phyloP scores from a whole-genome alignment of 2,329 filamentous ascomycete genomes.

The Ophiostoma angusticollis region DNA sequence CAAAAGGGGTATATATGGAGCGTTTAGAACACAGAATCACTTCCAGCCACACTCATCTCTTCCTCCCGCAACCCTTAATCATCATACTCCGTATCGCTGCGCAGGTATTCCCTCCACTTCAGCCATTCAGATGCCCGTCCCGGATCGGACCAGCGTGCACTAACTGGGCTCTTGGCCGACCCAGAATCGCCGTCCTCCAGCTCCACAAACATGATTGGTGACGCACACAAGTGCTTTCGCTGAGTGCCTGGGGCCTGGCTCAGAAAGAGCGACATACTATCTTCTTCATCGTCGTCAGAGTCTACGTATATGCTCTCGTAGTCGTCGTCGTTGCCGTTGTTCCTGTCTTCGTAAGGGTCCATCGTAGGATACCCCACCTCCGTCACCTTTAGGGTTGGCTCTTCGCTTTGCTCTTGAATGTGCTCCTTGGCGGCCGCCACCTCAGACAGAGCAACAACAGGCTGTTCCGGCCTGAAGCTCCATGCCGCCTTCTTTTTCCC shows the following conservation, averaged over 20 bases:
- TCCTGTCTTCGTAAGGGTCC: conserved; percentile 17
- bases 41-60: too few species aligned
- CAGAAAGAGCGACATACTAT: not conserved
- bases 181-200: conserved; percentile 3
- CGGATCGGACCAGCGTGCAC: too few species aligned
- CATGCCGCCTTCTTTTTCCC: too few species aligned
- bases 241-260: not conserved
- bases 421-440: not conserved
- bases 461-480: too few species aligned
- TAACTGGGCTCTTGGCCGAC: too few species aligned
- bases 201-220: conserved; percentile 9
- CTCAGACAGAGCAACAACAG: too few species aligned
- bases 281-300: not conserved
- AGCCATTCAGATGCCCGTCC: too few species aligned
- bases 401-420: not conserved
- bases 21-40: too few species aligned
- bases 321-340: conserved; percentile 1
- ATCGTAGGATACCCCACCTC: conserved; percentile 18
- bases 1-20: too few species aligned
- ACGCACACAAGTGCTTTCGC: not conserved
- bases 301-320: not conserved
- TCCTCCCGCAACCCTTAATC: too few species aligned
- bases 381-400: not conserved
- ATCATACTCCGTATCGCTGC: too few species aligned
- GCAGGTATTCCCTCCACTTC: too few species aligned